Percentiles rank a stretch among this genome's conserved stretches.
These are phyloP conservation scores for Claviceps sp. DNA, from an alignment of 2,329 filamentous ascomycete genomes.

Conservation along the genomic window DNA sequence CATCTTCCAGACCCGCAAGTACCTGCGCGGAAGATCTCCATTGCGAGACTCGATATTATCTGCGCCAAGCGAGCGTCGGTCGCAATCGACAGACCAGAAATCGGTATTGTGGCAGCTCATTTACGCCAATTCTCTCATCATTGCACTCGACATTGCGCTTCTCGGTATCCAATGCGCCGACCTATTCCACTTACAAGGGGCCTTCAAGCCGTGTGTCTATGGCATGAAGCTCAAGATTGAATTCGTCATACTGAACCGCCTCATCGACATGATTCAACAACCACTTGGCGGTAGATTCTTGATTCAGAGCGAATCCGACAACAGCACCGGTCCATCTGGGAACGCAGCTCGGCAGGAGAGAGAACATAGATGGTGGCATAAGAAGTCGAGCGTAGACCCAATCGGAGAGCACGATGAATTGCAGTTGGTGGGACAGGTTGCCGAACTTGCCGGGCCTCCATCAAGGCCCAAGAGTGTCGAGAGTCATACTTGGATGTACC, in stretches of 20 bases:
- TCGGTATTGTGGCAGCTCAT: conserved; percentile 24
- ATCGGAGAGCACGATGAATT: neutral
- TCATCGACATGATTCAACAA: conserved; percentile 16
- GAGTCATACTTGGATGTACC: neutral
- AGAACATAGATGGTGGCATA: neutral
- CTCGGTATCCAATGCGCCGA: conserved; percentile 23
- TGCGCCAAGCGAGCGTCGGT: conserved; percentile 18
- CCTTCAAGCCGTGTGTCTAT: conserved; percentile 25
- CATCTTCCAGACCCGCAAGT: conserved; percentile 19
- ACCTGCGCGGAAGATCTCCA: conserved; percentile 5
- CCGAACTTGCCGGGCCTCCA: neutral
- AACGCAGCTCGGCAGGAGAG: neutral
- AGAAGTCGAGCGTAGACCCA: conserved; percentile 1
- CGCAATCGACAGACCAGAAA: conserved; percentile 10
- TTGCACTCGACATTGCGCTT: conserved; percentile 30
- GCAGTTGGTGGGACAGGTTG: neutral
- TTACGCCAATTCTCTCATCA: conserved; percentile 30
- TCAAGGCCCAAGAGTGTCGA: neutral
- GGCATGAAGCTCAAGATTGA: conserved; percentile 27
- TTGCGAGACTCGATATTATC: conserved; percentile 18
- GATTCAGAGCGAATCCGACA: neutral
- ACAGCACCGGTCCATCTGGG: neutral
- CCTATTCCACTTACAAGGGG: conserved; percentile 22
- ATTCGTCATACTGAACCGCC: conserved; percentile 25
- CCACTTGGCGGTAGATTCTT: neutral